Evolutionary conservation across 2,329 filamentous ascomycete genomes (phyloP).

Genomic region (Calonectria naviculata): DNA sequence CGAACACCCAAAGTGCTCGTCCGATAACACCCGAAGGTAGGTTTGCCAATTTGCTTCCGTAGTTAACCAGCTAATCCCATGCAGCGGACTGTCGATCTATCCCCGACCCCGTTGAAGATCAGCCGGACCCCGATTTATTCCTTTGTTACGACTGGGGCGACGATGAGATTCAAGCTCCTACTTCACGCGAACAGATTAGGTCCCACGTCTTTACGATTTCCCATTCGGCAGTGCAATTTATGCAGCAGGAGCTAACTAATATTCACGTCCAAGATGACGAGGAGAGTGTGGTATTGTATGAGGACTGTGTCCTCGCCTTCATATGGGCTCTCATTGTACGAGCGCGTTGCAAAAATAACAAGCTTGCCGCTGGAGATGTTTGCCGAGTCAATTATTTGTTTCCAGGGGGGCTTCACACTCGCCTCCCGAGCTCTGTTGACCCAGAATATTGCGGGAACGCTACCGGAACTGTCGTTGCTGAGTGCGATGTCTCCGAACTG

Average conservation of each 20-base stretch:
- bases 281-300: neutral
- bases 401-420: conserved; percentile 12
- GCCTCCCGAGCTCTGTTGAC: neutral
- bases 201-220: conserved; percentile 14
- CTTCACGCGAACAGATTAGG: neutral
- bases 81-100: conserved; percentile 15
- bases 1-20: neutral
- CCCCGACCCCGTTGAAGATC: neutral
- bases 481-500: conserved; percentile 2
- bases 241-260: neutral
- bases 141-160: conserved; percentile 28
- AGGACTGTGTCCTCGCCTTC: conserved; percentile 31
- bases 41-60: neutral
- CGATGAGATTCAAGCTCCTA: neutral
- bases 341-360: conserved; percentile 4
- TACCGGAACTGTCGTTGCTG: conserved; percentile 25
- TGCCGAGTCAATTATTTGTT: conserved; percentile 18
- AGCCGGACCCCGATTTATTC: conserved; percentile 18
- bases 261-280: neutral
- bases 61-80: conserved; percentile 9
- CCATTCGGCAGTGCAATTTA: neutral
- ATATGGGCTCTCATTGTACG: conserved; percentile 32
- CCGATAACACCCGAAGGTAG: conserved; percentile 9
- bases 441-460: conserved; percentile 30
- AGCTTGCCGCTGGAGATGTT: neutral